Evolutionary conservation across 495 filamentous ascomycete genomes (phyloP).

Genomic region (Talaromyces thailandensis): DNA sequence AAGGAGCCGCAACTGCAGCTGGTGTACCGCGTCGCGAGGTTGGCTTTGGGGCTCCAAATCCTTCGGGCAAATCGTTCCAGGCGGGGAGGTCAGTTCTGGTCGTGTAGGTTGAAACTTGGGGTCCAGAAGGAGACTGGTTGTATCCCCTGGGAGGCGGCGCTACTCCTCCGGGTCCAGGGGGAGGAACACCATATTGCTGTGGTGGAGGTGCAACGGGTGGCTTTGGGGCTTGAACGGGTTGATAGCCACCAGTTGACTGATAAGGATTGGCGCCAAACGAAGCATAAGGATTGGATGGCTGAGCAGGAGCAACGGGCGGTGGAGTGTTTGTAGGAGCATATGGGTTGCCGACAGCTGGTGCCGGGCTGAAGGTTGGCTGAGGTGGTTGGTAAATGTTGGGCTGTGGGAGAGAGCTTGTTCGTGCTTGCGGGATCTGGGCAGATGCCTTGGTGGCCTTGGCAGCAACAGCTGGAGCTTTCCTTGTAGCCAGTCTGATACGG

Average conservation of each 20-base stretch:
- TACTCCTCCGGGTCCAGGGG: conserved; percentile 26
- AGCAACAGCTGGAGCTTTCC: conserved; percentile 42
- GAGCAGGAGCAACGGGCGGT: conserved; percentile 25
- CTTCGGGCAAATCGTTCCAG: conserved; percentile 95
- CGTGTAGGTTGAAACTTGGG: conserved; percentile 50
- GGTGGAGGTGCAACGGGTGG: conserved; percentile 21
- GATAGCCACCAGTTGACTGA: conserved; percentile 34
- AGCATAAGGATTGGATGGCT: conserved; percentile 53
- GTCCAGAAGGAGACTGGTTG: conserved; percentile 50
- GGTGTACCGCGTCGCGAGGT: conserved; percentile 64
- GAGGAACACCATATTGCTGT: conserved; percentile 29
- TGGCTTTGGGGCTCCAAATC: conserved; percentile 57
- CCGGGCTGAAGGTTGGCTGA: conserved; percentile 26
- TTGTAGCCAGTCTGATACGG: conserved; percentile 77
- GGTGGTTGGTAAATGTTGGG: conserved; percentile 28
- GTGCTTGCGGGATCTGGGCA: conserved; percentile 19
- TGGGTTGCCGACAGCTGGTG: conserved; percentile 21
- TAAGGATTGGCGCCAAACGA: conserved; percentile 34
- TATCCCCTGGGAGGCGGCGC: conserved; percentile 52
- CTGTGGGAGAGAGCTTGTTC: conserved; percentile 13
- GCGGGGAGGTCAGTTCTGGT: conserved; percentile 60
- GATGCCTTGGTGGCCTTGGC: conserved; percentile 15
- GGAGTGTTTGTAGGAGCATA: conserved; percentile 28
- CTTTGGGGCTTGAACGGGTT: conserved; percentile 33
- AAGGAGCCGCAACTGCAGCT: conserved; percentile 52